phyloP scores from a whole-genome alignment of 306 rosid species.

The Senna siamea region DNA sequence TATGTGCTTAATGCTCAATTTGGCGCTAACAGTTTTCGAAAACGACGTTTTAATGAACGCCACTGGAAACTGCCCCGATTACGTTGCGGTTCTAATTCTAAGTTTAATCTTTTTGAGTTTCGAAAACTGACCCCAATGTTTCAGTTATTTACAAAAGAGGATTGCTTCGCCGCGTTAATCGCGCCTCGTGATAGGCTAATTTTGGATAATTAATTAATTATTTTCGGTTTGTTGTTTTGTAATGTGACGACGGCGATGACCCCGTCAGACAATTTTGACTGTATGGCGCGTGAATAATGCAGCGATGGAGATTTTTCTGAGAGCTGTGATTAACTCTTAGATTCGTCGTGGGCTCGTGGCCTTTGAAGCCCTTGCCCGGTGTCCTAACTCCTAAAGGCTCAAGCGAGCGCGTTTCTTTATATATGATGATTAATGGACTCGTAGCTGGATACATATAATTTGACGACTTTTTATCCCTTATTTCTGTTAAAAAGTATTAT shows the following conservation, averaged over 20 bases:
- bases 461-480: too few species aligned
- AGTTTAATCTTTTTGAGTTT: neutral
- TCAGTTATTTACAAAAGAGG: conserved; percentile 38
- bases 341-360: neutral
- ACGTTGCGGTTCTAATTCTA: neutral
- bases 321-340: neutral
- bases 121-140: neutral
- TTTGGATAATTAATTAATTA: neutral
- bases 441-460: too few species aligned
- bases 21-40: conserved; percentile 54
- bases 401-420: too few species aligned
- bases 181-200: conserved; percentile 43
- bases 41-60: conserved; percentile 31
- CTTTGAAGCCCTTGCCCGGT: conserved; percentile 2
- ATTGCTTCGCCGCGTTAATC: conserved; percentile 57
- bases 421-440: too few species aligned
- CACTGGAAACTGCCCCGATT: conserved; percentile 41
- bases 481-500: too few species aligned
- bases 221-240: too few species aligned
- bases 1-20: neutral
- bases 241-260: conserved; percentile 11
- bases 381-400: neutral
- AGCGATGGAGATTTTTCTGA: neutral
- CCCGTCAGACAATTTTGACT: conserved; percentile 14
- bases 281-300: conserved; percentile 32